Percentiles rank a stretch among this genome's conserved stretches.
Evolutionary conservation across 352 stramenopile species (phyloP).

Genomic region (Pythium pyrilobum): DNA sequence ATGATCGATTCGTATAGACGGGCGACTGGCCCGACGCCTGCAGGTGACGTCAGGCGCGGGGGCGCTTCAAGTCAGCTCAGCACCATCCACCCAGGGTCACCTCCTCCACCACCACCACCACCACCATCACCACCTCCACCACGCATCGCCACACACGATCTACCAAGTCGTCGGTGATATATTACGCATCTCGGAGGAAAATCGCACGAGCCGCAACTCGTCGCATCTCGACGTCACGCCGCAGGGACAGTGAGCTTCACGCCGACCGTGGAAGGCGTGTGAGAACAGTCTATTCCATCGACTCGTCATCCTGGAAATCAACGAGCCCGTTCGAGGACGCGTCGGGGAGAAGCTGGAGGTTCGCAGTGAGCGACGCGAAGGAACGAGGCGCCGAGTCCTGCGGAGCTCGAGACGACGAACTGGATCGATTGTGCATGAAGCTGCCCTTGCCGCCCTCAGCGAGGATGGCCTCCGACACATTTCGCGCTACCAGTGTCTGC

Average conservation of each 20-base stretch:
- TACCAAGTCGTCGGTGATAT: constrained; percentile 33
- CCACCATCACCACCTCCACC: not conserved
- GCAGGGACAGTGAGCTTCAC: not conserved
- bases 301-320: constrained; percentile 31
- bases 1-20: not conserved
- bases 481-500: constrained; percentile 44
- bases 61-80: not conserved
- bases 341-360: constrained; percentile 6
- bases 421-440: constrained; percentile 1
- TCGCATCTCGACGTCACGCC: constrained; percentile 9
- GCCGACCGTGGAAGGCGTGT: no score
- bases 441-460: constrained; percentile 19
- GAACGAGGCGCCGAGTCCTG: constrained; percentile 1
- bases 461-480: constrained; percentile 57
- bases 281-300: constrained; percentile 3
- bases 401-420: not conserved
- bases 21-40: not conserved
- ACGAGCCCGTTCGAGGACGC: constrained; percentile 1
- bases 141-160: constrained; percentile 8
- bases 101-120: not conserved
- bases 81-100: not conserved
- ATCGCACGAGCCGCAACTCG: constrained; percentile 7
- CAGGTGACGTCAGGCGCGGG: not conserved
- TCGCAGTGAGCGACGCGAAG: constrained; percentile 13
- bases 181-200: constrained; percentile 29